A percentile compares a stretch with the other conserved stretches of the same genome.
Conservation (phyloP, 768 basidiomycete species). For the Cyathus striatus region DNA sequence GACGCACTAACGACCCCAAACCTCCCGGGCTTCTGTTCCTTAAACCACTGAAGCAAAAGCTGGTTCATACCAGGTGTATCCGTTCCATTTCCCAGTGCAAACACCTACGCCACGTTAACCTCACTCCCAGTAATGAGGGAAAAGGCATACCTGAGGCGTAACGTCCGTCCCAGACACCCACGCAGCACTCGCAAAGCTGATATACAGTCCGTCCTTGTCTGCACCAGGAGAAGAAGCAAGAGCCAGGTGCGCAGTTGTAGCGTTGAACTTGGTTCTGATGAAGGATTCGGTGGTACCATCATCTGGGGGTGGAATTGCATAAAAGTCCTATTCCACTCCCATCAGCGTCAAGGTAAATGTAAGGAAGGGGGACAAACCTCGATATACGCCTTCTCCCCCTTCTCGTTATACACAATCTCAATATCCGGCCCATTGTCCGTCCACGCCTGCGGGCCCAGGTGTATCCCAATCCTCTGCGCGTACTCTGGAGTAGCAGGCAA, state of each 20-base stretch:
- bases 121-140: not conserved
- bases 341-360: not conserved
- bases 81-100: slow-evolving; percentile 36
- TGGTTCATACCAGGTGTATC: slow-evolving; percentile 35
- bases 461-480: slow-evolving; percentile 37
- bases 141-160: slow-evolving; percentile 30
- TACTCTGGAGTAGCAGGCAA: slow-evolving; percentile 25
- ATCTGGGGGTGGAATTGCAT: slow-evolving; percentile 25
- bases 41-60: slow-evolving; percentile 36
- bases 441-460: slow-evolving; percentile 38
- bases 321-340: slow-evolving; percentile 33
- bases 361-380: slow-evolving; percentile 19
- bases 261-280: slow-evolving; percentile 38
- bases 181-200: slow-evolving; percentile 42
- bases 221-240: slow-evolving; percentile 30
- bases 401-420: slow-evolving; percentile 36
- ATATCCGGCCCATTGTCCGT: slow-evolving; percentile 43
- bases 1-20: slow-evolving; percentile 43
- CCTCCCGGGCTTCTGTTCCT: slow-evolving; percentile 33
- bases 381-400: slow-evolving; percentile 30
- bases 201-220: slow-evolving; percentile 37
- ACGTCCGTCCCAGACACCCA: slow-evolving; percentile 20
- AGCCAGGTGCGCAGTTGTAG: slow-evolving; percentile 32
- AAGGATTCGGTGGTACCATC: slow-evolving; percentile 27
- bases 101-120: slow-evolving; percentile 20